phyloP scores from a whole-genome alignment of 768 basidiomycete genomes.

The Amanita phalloides region DNA sequence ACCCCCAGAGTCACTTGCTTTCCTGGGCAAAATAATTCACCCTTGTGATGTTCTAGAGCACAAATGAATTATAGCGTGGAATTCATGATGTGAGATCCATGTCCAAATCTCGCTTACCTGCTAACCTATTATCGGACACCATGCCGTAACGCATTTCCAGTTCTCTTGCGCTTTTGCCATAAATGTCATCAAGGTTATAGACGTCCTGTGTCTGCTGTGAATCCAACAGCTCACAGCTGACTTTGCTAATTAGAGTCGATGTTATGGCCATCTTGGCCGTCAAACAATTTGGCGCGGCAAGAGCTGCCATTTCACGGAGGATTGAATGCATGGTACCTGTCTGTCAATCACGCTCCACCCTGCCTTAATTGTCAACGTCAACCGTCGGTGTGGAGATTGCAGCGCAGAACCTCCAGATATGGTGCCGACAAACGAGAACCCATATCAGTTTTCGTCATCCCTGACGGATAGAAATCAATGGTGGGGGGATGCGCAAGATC shows the following conservation, averaged over 20 bases:
- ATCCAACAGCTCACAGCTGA: too few relatives aligned
- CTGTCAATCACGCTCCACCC: neutral
- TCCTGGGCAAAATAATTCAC: neutral
- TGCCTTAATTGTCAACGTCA: neutral
- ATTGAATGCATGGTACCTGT: neutral
- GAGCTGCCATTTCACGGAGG: neutral
- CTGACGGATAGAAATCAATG: neutral
- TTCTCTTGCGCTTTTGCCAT: too few relatives aligned
- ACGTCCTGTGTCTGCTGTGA: too few relatives aligned
- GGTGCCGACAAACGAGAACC: neutral
- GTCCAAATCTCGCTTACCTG: neutral
- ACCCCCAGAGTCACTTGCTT: neutral
- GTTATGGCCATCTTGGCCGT: too few relatives aligned
- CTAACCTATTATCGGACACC: neutral
- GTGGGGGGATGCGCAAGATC: neutral
- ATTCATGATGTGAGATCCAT: neutral
- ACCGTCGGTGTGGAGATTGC: too few relatives aligned
- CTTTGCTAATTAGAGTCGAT: too few relatives aligned
- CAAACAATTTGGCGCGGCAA: neutral
- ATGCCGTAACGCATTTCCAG: neutral
- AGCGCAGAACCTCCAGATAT: neutral
- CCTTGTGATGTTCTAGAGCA: neutral
- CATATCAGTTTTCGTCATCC: too few relatives aligned
- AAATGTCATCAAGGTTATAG: too few relatives aligned
- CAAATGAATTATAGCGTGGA: neutral